phyloP scores from a whole-genome alignment of 1,284 basidiomycete species.

The Puccinia sorghi region DNA sequence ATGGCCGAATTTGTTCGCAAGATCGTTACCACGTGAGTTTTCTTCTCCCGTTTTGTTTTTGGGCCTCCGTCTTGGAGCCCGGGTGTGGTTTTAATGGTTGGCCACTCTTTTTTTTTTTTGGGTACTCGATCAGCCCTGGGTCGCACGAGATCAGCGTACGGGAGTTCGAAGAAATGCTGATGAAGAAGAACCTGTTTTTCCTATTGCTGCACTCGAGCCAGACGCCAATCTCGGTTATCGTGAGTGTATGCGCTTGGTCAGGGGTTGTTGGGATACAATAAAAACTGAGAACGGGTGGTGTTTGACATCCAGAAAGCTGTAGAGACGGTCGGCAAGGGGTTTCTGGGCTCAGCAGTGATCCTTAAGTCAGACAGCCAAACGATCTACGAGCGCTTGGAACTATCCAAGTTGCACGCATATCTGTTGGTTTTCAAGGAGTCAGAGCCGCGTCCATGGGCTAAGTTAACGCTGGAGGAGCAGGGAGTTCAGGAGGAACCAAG shows the following conservation, averaged over 20 bases:
- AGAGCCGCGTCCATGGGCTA: conserved; percentile 23
- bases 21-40: conserved; percentile 32
- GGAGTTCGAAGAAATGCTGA: conserved; percentile 10
- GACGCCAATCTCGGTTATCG: conserved; percentile 9
- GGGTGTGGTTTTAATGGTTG: too few relatives aligned
- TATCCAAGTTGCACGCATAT: neutral
- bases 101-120: too few relatives aligned
- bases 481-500: too few relatives aligned
- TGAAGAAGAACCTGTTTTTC: conserved; percentile 29
- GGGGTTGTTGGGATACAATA: neutral
- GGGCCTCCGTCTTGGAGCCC: neutral
- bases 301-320: neutral
- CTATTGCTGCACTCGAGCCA: conserved; percentile 26
- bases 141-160: conserved; percentile 10
- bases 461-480: neutral
- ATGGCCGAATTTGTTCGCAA: conserved; percentile 23
- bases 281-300: neutral
- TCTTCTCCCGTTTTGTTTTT: neutral
- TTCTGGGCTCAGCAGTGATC: conserved; percentile 20
- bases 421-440: conserved; percentile 38
- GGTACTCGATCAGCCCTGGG: neutral
- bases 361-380: neutral
- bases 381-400: conserved; percentile 1
- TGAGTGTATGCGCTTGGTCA: neutral
- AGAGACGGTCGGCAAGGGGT: conserved; percentile 2